phyloP scores from a whole-genome alignment of 192 early-diverging fungal genomes.

The Podochytrium sp. region DNA sequence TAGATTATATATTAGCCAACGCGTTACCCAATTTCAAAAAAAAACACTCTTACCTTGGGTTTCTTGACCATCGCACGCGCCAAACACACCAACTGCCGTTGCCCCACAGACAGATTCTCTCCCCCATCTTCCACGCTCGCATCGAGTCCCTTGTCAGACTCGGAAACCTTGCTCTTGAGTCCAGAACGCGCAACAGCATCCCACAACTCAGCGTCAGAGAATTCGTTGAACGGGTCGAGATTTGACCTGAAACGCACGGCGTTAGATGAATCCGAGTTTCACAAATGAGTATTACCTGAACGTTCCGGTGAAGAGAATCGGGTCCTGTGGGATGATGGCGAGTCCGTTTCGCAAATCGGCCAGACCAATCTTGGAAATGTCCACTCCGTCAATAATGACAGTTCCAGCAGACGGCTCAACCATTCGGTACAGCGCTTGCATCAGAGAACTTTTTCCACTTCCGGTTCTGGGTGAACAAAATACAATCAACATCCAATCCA shows the following conservation, averaged over 20 bases:
- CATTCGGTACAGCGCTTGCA: constrained; percentile 74
- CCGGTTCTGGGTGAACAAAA: constrained; percentile 58
- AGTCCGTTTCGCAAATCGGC: constrained; percentile 58
- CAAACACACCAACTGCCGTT: constrained; percentile 62
- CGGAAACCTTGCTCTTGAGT: constrained; percentile 45
- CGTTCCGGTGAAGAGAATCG: constrained; percentile 62
- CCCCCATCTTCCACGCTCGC: constrained; percentile 75
- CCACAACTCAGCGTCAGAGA: constrained; percentile 73
- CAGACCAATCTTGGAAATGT: constrained; percentile 66
- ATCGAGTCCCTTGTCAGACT: constrained; percentile 59
- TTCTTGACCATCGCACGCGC: constrained; percentile 57
- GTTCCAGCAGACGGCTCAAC: constrained; percentile 59
- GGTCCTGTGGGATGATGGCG: constrained; percentile 58
- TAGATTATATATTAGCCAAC: no score
- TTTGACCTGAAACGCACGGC: constrained; percentile 58
- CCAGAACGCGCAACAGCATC: constrained; percentile 60
- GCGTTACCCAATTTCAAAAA: no score
- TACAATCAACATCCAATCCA: not conserved
- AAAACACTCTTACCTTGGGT: no score
- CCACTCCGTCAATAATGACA: constrained; percentile 74
- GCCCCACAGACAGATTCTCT: constrained; percentile 82
- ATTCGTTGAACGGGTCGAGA: constrained; percentile 69
- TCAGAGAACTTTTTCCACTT: constrained; percentile 79
- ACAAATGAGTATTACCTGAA: constrained; percentile 47
- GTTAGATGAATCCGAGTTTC: constrained; percentile 61